Evolutionary conservation across 2,329 filamentous ascomycete genomes (phyloP), one percentile per base, ranked within the genome.

Genomic region (Aspergillus sp.): DNA sequence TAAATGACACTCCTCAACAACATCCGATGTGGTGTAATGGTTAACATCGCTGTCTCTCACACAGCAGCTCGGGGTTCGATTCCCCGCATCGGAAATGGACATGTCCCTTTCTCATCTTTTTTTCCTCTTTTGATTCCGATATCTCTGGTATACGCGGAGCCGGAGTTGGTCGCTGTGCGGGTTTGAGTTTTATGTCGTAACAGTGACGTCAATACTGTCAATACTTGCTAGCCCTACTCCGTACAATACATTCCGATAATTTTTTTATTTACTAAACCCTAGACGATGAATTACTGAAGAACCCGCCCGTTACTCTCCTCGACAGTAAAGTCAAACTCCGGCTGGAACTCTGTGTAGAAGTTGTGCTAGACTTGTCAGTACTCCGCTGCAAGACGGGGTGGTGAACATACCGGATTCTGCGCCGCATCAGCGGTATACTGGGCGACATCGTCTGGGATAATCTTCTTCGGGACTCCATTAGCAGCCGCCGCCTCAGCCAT

Each of bases 401-500:
- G 35, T n/a, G 3, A 31, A 66, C 70, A 56, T 61, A 75, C 73
- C 24, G 72, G 66, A 48, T 70, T 74, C 60, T 75, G 73, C 27
- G 70, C 70, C 19, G 71, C 64, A 33, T 71, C 61, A 1, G 73
- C 73, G 1, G 73, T 75, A 56, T 69, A 74, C 44, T 71, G 56
- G 4, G 73, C 73, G 17, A 72, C 71, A 15, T 74, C 63, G 43
- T 72, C 58, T 2, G 57, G 54, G 35, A 75, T 75, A 27, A 74
- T 67, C 58, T 63, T 70, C 63, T 75, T 75, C 1, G 69, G 64
- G 2, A 74, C 58, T 0, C 73, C 72, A 56, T 74, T 76, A 4
- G 74, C 74, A 24, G 73, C 74, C 8, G 73, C 74, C 6, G 74
- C 74, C 49, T 78, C 75, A 3, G 73, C 75, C 62, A 77, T 61